Percentiles rank a stretch among this genome's conserved stretches.
These are phyloP conservation scores for Galerina sulciceps DNA, from an alignment of 768 basidiomycete genomes.

Conservation along the genomic window DNA sequence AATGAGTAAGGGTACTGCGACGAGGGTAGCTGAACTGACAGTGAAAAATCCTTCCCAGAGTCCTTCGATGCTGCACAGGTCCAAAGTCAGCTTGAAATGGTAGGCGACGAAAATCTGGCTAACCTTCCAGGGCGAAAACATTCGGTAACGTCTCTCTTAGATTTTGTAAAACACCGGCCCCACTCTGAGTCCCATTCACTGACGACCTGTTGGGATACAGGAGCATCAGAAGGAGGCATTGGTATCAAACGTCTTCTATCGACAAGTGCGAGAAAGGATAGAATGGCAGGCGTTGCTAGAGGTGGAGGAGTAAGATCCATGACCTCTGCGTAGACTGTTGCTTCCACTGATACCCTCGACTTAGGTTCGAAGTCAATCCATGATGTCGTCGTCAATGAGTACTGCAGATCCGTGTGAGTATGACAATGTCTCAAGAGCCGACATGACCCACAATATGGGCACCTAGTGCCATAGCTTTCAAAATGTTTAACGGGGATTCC, in stretches of 20 bases:
- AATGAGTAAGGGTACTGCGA: not conserved
- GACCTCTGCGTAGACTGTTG: constrained; percentile 48
- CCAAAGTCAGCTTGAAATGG: constrained; percentile 4
- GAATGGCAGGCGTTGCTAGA: constrained; percentile 72
- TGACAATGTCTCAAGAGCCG: constrained; percentile 2
- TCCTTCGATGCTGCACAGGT: constrained; percentile 60
- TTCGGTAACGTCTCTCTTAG: constrained; percentile 38
- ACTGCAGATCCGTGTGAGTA: constrained; percentile 44
- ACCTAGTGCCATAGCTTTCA: constrained; percentile 68
- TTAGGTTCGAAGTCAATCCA: constrained; percentile 63
- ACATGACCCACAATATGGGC: constrained; percentile 54
- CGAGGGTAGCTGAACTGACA: constrained; percentile 40
- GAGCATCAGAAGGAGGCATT: constrained; percentile 33
- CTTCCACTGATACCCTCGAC: constrained; percentile 21
- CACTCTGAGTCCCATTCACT: constrained; percentile 76
- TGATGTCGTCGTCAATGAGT: constrained; percentile 56
- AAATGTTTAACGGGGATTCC: constrained; percentile 49
- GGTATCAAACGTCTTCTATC: constrained; percentile 41
- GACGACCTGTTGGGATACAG: constrained; percentile 33
- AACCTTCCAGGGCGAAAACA: constrained; percentile 66
- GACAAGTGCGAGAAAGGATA: constrained; percentile 65
- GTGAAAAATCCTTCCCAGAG: constrained; percentile 83
- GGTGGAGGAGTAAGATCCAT: constrained; percentile 59
- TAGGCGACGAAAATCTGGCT: not conserved
- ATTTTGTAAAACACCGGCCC: constrained; percentile 52